Evolutionary conservation across 2,329 filamentous ascomycete genomes (phyloP), one percentile per base, ranked within the genome.

Genomic region (Ceratocystis cacaofunesta): DNA sequence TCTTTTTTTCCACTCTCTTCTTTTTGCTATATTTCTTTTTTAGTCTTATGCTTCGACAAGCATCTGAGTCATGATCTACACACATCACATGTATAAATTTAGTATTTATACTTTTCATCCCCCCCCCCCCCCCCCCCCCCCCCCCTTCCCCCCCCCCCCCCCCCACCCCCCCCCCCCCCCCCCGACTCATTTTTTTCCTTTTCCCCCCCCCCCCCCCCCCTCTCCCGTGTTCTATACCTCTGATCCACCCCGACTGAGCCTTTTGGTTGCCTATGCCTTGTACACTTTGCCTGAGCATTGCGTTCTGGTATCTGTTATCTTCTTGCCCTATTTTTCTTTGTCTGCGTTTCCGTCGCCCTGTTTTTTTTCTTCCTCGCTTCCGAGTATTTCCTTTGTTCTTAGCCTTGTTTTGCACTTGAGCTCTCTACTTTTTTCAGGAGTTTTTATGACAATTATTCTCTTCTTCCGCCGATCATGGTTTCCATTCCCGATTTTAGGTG

Each of bases 361-460:
- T 68, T 69, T 63, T 57, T 57, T 70, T 70, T 70, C 69, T 69
- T 69, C 70, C 67, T 70, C 52, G 48, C 30, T 52, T 57, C 44
- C 48, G 48, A 41, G 32, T 60, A 52, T 65, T 50, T 62, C 46
- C 17, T 65, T 48, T 62, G 43, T 62, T 7, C 50, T 64, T 58
- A 41, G 50, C 52, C 52, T 58, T 64, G 63, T 65, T 61, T 57
- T 28, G 19, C 46, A 48, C 46, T 48, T 50, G 8, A 44, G 22
- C 55, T 19, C 25, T 58, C 44, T 15, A 28, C 3, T 19, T 7
- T 64, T 22, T 57, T 17, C 44, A 48, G 63, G 25, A 44, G 46
- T 60, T 46, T 41, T 63, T 63, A 32, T 63, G 25, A 62, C 55
- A 62, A 43, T 25, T 62, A 22, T 60, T 44, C 61, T 46, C 36